Evolutionary conservation across 257 asterid genomes (phyloP).

Genomic region (Cynanchum wilfordii): DNA sequence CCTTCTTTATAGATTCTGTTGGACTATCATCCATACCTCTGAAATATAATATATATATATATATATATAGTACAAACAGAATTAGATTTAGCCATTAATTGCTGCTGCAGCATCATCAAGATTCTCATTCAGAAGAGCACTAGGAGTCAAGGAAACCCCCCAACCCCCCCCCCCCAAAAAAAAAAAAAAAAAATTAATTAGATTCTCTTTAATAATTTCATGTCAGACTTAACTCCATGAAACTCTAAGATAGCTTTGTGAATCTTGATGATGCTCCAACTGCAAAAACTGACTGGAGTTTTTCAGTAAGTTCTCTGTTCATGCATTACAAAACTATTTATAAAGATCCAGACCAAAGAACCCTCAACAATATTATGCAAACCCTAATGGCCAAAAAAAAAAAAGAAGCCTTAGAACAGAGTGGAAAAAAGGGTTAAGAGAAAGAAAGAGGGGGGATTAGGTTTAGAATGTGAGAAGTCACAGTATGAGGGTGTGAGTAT

Average conservation of each 20-base stretch:
- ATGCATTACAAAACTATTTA: background rate
- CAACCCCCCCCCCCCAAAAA: too few relatives aligned
- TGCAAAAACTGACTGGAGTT: constrained; percentile 24
- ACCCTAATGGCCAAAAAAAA: background rate
- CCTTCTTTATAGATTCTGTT: background rate
- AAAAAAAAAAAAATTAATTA: background rate
- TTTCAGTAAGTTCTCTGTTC: background rate
- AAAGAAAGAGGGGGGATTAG: background rate
- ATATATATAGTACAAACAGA: background rate
- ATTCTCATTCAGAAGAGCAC: constrained; percentile 18
- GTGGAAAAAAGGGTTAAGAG: background rate
- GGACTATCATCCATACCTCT: background rate
- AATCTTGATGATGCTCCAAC: constrained; percentile 40
- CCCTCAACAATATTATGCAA: background rate
- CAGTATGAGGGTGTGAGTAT: constrained; percentile 2
- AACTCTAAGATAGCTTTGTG: constrained; percentile 20
- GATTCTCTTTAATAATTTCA: background rate
- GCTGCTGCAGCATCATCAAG: constrained; percentile 47
- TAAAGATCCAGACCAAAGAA: background rate
- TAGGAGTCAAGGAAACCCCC: background rate
- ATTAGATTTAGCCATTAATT: constrained; percentile 17
- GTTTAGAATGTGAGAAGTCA: background rate
- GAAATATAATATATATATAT: background rate
- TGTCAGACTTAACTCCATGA: background rate
- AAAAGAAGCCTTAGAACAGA: background rate